Evolutionary conservation across 352 stramenopile species (phyloP), one percentile per base, ranked within the genome.

Genomic region (Phytopythium helicoides): DNA sequence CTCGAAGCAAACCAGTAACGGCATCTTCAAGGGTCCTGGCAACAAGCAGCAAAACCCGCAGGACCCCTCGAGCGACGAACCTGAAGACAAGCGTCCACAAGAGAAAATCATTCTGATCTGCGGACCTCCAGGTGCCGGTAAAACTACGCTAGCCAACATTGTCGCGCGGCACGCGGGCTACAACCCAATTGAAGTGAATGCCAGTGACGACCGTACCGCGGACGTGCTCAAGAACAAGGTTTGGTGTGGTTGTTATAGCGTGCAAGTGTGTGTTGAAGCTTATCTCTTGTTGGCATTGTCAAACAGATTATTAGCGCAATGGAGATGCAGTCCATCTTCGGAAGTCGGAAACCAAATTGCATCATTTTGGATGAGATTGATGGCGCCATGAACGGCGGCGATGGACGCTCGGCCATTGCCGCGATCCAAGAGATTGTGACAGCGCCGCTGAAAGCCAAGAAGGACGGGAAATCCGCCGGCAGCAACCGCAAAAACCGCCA

Each of bases 281-380:
- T 14, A 14, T 21, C 15, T 25, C 11, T 19, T 15, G 19, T 52
- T 6, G 21, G 19, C 38, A 33, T 10, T 33, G 5, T 9, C 28
- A 9, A 33, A 10, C 28, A 86, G 77, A 83, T 95, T 52, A 85
- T 93, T 54, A 92, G 84, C 55, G 87, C 91, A 6, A 96, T 97
- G 87, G 87, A 96, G 61, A 96, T 94, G 80, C 83, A 94, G 53
- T 95, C 88, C 8, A 89, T 96, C 42, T 91, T 78, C 50, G 86
- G 83, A 3, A 74, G 88, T 23, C 85, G 87, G 42, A 94, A 92
- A 56, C 96, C 96, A 6, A 99, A 98, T 59, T 98, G 93, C 60
- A 88, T 99, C 56, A 98, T 99, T 66, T 62, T 99, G 9, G 97
- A 99, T 64, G 97, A 99, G 71, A 95, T 99, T 46, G 97, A 99